phyloP scores from a whole-genome alignment of 805 yeast genomes.

The Starmerella etchellsii region DNA sequence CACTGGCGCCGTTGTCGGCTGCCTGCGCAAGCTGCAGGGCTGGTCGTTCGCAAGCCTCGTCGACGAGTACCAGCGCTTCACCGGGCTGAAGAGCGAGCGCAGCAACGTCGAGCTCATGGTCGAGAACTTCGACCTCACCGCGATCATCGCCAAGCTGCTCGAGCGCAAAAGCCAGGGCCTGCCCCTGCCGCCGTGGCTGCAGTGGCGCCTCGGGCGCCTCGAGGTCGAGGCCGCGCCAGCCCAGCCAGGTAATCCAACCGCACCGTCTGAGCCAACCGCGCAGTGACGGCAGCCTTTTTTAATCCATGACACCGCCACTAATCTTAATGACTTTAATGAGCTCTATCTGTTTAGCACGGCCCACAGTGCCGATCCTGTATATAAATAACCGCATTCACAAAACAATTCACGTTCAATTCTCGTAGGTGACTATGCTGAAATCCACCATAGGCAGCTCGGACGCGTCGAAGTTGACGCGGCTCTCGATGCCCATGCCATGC shows the following conservation, averaged over 20 bases:
- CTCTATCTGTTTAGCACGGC: no score
- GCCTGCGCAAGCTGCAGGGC: conserved; percentile 83
- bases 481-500: conserved; percentile 53
- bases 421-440: conserved; percentile 38
- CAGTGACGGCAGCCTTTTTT: no score
- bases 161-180: not conserved
- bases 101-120: conserved; percentile 81
- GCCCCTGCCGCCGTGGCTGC: conserved; percentile 15
- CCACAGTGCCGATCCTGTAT: no score
- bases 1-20: conserved; percentile 93
- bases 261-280: no score
- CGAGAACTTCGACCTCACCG: conserved; percentile 48
- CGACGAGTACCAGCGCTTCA: conserved; percentile 87
- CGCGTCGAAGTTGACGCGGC: conserved; percentile 53
- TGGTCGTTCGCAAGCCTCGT: conserved; percentile 94
- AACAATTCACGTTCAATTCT: no score
- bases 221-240: not conserved
- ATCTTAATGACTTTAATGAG: no score
- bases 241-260: no score
- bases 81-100: conserved; percentile 87
- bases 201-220: conserved; percentile 2
- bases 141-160: conserved; percentile 22
- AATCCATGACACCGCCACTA: no score
- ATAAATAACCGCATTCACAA: no score
- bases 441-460: conserved; percentile 52